Base-by-base conservation (phyloP, 768 basidiomycete genomes). In the Amanita molliuscula region DNA sequence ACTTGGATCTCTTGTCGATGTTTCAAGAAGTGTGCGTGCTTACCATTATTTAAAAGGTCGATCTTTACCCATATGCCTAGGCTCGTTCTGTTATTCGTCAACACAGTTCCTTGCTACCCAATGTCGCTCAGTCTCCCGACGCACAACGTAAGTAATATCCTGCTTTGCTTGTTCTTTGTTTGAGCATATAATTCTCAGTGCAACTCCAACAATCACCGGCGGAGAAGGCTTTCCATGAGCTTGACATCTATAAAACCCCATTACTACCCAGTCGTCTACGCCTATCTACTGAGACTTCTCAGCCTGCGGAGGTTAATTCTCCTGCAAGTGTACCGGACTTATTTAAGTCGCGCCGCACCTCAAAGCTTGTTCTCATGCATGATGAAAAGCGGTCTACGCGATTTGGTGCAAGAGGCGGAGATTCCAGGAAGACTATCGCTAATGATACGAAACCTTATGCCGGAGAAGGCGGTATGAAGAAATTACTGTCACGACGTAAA, bases 231-330 rank as follows among this genome's bases (percentile, higher is more conserved):
- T 69, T 89, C 4, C 79, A 82, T 37, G 81, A 84, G 56, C 67
- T 87, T 40, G 85, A 88, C 54, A 72, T 84, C 26, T 89, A 88
- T 69, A 84, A 82, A 65, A 89, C 84, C 1, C 87, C 87, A 5
- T 73, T 89, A 40, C 57, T 88, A 13, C 84, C 87, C 9, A 79
- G 82, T 34, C 75, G 77, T 16, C 61, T 78, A 51, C 69, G 73
- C 38, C 67, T 68, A 20, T 60, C 65, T 26, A 67, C 66, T 53
- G 52, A 62, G 31, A 54, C 65, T 25, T 44, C 53, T 11, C 51
- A 56, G 10, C 60, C 65, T 31, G 57, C 65, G 2, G 55, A 62
- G 21, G 59, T 66, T 57, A 54, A 73, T 57, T 59, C 70, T 57
- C 21, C 73, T 6, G 61, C 68, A 4, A 65, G 65, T 3, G 65